Conservation (phyloP, 2,329 filamentous ascomycete genomes). For the Aspergillus phoenicis region DNA sequence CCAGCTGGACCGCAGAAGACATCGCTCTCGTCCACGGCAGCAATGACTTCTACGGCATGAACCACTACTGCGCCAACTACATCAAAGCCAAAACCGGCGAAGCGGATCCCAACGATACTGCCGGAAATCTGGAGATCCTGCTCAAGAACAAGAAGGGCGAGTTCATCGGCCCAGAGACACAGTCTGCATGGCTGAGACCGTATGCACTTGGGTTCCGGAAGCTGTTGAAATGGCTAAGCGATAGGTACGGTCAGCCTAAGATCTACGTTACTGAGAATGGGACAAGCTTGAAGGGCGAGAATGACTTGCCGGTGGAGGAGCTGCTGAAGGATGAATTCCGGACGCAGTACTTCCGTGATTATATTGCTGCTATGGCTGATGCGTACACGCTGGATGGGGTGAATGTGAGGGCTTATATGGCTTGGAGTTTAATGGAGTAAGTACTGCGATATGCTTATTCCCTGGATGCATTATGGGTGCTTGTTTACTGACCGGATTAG, state of each 20-base stretch:
- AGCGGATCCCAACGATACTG: slow-evolving; percentile 66
- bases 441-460: slow-evolving; percentile 4
- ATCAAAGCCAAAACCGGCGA: slow-evolving; percentile 70
- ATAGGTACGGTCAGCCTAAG: slow-evolving; percentile 72
- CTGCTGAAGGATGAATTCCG: slow-evolving; percentile 82
- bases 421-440: slow-evolving; percentile 83
- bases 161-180: slow-evolving; percentile 77
- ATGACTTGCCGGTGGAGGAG: slow-evolving; percentile 68
- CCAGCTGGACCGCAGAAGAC: slow-evolving; percentile 73
- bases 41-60: slow-evolving; percentile 94
- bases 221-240: slow-evolving; percentile 74
- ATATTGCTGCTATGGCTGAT: slow-evolving; percentile 74
- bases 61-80: slow-evolving; percentile 89
- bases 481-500: slow-evolving; percentile 35
- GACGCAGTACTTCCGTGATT: slow-evolving; percentile 74
- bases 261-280: slow-evolving; percentile 92
- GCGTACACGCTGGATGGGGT: slow-evolving; percentile 73
- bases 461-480: background rate
- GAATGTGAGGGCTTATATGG: slow-evolving; percentile 77
- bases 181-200: slow-evolving; percentile 79
- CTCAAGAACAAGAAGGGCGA: slow-evolving; percentile 72
- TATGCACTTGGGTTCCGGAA: slow-evolving; percentile 75
- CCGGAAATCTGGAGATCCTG: slow-evolving; percentile 74
- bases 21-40: slow-evolving; percentile 74
- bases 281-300: slow-evolving; percentile 81